Evolutionary conservation across 129 eudicot species (phyloP).

Genomic region (Tagetes erecta): DNA sequence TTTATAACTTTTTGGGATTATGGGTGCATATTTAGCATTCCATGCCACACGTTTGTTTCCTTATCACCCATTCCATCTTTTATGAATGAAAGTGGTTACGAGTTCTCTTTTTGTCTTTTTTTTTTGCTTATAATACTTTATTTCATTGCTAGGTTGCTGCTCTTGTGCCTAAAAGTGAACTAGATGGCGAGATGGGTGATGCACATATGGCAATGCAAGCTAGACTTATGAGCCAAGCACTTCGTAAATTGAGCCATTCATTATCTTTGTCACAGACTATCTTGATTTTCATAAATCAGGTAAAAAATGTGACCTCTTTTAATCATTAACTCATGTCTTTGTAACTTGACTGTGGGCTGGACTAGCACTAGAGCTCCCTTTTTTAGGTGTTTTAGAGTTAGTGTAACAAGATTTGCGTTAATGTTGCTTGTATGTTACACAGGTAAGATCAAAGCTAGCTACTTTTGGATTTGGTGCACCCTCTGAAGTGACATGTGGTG

Average conservation of each 20-base stretch:
- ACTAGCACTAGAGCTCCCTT: not conserved
- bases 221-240: slow-evolving; percentile 98
- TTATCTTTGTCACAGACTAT: slow-evolving; percentile 79
- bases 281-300: slow-evolving; percentile 89
- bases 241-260: slow-evolving; percentile 96
- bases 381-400: not conserved
- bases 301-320: slow-evolving; percentile 12
- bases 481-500: slow-evolving; percentile 95
- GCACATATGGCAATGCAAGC: slow-evolving; percentile 99
- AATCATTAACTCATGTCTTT: not conserved
- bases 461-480: slow-evolving; percentile 91
- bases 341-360: not conserved
- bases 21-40: slow-evolving; percentile 3
- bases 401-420: slow-evolving; percentile 12
- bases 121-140: not conserved
- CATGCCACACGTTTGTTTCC: not conserved
- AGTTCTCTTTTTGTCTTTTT: not conserved
- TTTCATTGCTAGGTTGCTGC: slow-evolving; percentile 76
- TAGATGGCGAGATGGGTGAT: slow-evolving; percentile 99
- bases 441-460: slow-evolving; percentile 82
- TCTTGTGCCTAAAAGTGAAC: slow-evolving; percentile 94
- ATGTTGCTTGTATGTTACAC: slow-evolving; percentile 25
- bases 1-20: not conserved
- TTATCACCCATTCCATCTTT: not conserved
- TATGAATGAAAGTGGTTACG: not conserved